Base-by-base conservation (phyloP, 2,329 filamentous ascomycete genomes). In the Microcyclospora tardicrescens region DNA sequence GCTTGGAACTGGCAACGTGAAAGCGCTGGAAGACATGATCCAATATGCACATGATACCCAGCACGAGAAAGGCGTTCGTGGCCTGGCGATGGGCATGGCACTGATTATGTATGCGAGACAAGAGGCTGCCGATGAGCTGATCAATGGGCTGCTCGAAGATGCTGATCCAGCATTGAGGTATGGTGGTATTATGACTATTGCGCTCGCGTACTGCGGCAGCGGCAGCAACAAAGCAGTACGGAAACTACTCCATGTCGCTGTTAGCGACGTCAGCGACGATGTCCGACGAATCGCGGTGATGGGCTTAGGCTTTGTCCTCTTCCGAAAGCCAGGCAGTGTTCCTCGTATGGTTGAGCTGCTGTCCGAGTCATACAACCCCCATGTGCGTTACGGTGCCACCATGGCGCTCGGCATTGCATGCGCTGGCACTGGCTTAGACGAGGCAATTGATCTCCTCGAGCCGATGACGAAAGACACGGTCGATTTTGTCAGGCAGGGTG, bases 391-490 rank as follows among this genome's bases (percentile, higher is more conserved):
- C 55, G 91, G 91, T 57, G 93, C 91, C 14, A 91, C 91, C 38
- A 95, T 98, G 86, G 93, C 93, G 33, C 75, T 98, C 10, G 91
- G 91, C 64, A 98, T 98, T 55, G 93, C 93, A 16, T 98, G 93
- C 54, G 91, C 91, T 16, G 91, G 91, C 35, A 98, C 91, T 37
- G 91, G 91, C 11, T 72, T 96, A 24, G 86, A 94, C 46, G 91
- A 98, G 64, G 91, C 93, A 15, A 91, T 96, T 45, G 91, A 98
- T 55, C 72, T 98, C 13, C 73, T 98, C 4, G 91, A 98, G 67
- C 91, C 91, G 13, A 98, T 98, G 91, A 87, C 95, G 69, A 98
- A 96, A 70, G 91, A 98, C 53, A 93, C 91, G 6, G 93, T 87
- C 42, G 91, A 98, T 66, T 98, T 98, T 59, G 91, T 98, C 37